Base-by-base conservation (phyloP, 75 land plant genomes). In the Ceratopteris richardii region DNA sequence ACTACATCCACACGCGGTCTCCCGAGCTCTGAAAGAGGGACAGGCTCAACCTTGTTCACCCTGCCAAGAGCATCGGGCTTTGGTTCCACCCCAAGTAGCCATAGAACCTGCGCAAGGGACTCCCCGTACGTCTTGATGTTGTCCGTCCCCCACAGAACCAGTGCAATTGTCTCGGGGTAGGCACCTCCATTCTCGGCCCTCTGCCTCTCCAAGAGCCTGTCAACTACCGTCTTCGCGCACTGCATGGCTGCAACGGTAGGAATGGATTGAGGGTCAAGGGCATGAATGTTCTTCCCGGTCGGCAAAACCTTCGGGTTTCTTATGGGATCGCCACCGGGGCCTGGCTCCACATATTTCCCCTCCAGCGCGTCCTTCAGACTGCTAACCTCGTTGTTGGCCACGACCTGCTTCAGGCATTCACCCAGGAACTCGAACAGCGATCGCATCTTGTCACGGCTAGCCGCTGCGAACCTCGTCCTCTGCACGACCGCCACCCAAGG, bases 51-150 rank as follows among this genome's bases (percentile, higher is more conserved):
- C 56, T 82, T 72, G 82, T 94, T 94, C 20, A 95, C 97, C 9
- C 99, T 71, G n/a, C 98, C 99, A 31, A 95, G 79, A 19, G 92
- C 80, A 65, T 95, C 99, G 18, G 99, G 76, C 10, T 92, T 64
- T 14, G 99, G 99, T 63, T 64, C 68, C 4, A 82, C 97, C 2
- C 98, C 99, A 23, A 95, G 73, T 97, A 95, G 83, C 92, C 96
- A 95, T 58, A 95, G 44, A 19, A 93, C 98, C 63, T 95, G 99
- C 56, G 80, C 99, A 54, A 95, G 77, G 18, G 99, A 95, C 57
- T 95, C 99, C 7, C 99, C 99, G 61, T 95, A 95, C n/a, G 99
- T 95, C 80, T 95, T 95, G 58, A 95, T 95, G 64, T 95, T 95
- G 61, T 95, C 99, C 1, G 99, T 95, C 55, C 99, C 99, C 99